Percentiles rank a stretch among this genome's conserved stretches.
Evolutionary conservation across 495 filamentous ascomycete genomes (phyloP).

Genomic region (Penicillium antarcticum): DNA sequence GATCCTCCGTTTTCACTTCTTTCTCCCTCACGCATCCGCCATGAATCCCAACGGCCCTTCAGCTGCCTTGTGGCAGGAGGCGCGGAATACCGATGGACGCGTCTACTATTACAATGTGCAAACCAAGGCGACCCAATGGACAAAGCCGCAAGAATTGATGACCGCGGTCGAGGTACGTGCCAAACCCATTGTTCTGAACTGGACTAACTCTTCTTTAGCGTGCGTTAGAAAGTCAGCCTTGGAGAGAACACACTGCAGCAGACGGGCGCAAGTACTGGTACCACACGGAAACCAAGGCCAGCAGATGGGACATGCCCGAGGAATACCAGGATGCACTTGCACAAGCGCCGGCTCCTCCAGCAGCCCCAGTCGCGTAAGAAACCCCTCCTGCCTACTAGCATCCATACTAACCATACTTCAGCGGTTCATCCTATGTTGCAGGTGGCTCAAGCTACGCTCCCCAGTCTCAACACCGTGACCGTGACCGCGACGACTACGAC

Average conservation of each 20-base stretch:
- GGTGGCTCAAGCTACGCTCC: constrained; percentile 46
- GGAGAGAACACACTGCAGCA: constrained; percentile 87
- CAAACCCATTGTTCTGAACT: background rate
- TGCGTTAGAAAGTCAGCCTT: constrained; percentile 78
- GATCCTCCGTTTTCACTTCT: constrained; percentile 21
- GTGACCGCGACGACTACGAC: constrained; percentile 17
- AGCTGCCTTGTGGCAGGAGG: constrained; percentile 73
- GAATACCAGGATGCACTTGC: constrained; percentile 70
- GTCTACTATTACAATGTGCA: constrained; percentile 90
- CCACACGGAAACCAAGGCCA: constrained; percentile 86
- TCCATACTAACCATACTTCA: constrained; percentile 33
- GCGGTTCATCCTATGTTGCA: constrained; percentile 65
- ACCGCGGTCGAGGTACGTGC: constrained; percentile 72
- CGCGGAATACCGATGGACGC: constrained; percentile 76
- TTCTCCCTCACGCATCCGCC: constrained; percentile 7
- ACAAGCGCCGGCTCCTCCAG: constrained; percentile 46
- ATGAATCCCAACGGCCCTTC: constrained; percentile 66
- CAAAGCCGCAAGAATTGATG: constrained; percentile 88
- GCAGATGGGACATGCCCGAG: constrained; percentile 92
- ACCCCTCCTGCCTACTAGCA: background rate
- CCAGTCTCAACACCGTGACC: constrained; percentile 29
- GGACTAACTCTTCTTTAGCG: constrained; percentile 47
- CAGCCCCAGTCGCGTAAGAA: constrained; percentile 59
- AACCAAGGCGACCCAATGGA: constrained; percentile 91
- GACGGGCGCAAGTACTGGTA: constrained; percentile 92